Conservation (phyloP, 2,329 filamentous ascomycete genomes). For the Bipolaris gigantea region DNA sequence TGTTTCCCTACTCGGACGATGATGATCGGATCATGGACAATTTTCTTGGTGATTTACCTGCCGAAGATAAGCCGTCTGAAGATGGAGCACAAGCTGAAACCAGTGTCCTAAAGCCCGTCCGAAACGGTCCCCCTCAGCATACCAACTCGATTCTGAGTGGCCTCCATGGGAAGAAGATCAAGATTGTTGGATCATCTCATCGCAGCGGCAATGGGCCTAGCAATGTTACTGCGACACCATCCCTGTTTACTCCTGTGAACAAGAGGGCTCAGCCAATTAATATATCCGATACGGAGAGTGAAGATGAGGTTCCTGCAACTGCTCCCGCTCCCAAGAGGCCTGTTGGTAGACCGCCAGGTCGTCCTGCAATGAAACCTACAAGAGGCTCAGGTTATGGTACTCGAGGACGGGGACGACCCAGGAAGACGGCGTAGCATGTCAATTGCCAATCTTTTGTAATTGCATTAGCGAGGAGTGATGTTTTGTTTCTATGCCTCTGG, state of each 20-base stretch:
- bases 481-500: not conserved
- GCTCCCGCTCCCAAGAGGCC: slow-evolving; percentile 25
- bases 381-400: slow-evolving; percentile 26
- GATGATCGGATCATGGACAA: slow-evolving; percentile 30
- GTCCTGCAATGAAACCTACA: slow-evolving; percentile 26
- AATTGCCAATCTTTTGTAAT: not conserved
- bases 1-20: slow-evolving; percentile 37
- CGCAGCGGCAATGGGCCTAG: slow-evolving; percentile 10
- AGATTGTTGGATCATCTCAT: slow-evolving; percentile 34
- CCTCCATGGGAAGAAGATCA: slow-evolving; percentile 43
- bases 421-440: slow-evolving; percentile 19
- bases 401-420: slow-evolving; percentile 17
- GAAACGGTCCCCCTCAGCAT: slow-evolving; percentile 20
- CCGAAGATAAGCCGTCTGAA: slow-evolving; percentile 21
- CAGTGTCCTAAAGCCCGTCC: slow-evolving; percentile 7
- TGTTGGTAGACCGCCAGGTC: slow-evolving; percentile 22
- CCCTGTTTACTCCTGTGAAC: slow-evolving; percentile 26
- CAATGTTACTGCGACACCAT: slow-evolving; percentile 8
- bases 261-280: slow-evolving; percentile 23
- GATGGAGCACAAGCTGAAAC: slow-evolving; percentile 8
- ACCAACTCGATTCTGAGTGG: slow-evolving; percentile 35
- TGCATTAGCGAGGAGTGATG: not conserved
- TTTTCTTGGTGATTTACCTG: slow-evolving; percentile 32
- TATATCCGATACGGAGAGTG: slow-evolving; percentile 34
- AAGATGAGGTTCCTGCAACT: slow-evolving; percentile 40